These are phyloP conservation scores for Flaveria ramosissima DNA, from an alignment of 129 eudicot genomes.

Conservation along the genomic window DNA sequence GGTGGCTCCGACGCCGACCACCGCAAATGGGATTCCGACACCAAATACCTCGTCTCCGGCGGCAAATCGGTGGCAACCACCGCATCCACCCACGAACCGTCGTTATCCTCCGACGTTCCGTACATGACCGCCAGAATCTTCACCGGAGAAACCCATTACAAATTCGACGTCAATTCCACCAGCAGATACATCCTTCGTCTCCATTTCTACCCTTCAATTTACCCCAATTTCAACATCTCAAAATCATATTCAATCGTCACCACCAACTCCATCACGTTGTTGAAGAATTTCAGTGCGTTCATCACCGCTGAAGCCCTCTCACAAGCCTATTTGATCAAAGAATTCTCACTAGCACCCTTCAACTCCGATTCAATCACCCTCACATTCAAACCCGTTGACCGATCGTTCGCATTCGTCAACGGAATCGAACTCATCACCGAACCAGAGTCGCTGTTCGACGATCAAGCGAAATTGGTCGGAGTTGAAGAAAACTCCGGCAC, in stretches of 20 bases:
- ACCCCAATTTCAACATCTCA: conserved; percentile 50
- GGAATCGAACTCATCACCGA: conserved; percentile 63
- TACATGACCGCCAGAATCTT: conserved; percentile 75
- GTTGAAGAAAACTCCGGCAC: conserved; percentile 25
- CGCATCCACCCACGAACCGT: conserved; percentile 55
- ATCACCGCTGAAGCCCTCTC: conserved; percentile 63
- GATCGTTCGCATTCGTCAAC: conserved; percentile 66
- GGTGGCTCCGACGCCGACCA: conserved; percentile 51
- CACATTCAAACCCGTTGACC: conserved; percentile 50
- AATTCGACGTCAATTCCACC: conserved; percentile 47
- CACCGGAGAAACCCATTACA: conserved; percentile 52
- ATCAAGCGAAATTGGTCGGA: conserved; percentile 50
- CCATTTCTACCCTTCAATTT: conserved; percentile 71
- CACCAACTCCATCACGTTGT: conserved; percentile 47
- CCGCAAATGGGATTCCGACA: conserved; percentile 68
- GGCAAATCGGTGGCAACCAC: conserved; percentile 46
- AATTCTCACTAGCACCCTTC: conserved; percentile 48
- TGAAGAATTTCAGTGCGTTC: conserved; percentile 69
- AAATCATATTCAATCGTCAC: conserved; percentile 51
- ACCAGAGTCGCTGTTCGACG: conserved; percentile 53
- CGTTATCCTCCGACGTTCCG: conserved; percentile 56
- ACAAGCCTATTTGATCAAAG: conserved; percentile 63
- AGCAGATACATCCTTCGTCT: conserved; percentile 51
- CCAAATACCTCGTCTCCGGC: conserved; percentile 40
- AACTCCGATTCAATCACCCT: conserved; percentile 35